Percentiles rank a stretch among this genome's conserved stretches.
Conservation (phyloP, 2,329 filamentous ascomycete species). For the Sphaerostilbella broomeana region DNA sequence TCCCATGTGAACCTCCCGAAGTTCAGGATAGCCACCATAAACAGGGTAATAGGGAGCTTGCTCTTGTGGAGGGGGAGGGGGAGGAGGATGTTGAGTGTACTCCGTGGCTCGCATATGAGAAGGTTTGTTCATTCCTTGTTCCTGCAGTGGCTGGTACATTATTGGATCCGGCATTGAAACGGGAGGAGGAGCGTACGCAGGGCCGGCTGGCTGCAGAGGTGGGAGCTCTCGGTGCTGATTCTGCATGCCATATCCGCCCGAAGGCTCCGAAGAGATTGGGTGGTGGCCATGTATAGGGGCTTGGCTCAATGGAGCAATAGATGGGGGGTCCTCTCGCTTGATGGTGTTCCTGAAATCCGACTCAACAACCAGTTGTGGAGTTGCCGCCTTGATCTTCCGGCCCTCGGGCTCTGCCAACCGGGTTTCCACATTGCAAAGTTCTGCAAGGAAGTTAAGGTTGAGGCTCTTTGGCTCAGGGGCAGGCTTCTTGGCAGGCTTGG, state of each 20-base stretch:
- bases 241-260: slow-evolving; percentile 18
- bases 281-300: slow-evolving; percentile 19
- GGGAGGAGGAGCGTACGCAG: slow-evolving; percentile 20
- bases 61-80: slow-evolving; percentile 15
- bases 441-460: slow-evolving; percentile 29
- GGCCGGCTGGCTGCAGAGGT: slow-evolving; percentile 21
- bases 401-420: slow-evolving; percentile 19
- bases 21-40: slow-evolving; percentile 25
- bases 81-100: slow-evolving; percentile 22
- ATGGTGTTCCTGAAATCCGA: slow-evolving; percentile 18
- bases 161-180: slow-evolving; percentile 16
- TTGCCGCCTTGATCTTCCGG: slow-evolving; percentile 5
- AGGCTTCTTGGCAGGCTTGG: slow-evolving; percentile 26
- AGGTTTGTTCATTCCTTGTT: slow-evolving; percentile 21
- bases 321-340: slow-evolving; percentile 20
- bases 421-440: slow-evolving; percentile 28
- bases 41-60: slow-evolving; percentile 22
- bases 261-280: slow-evolving; percentile 13
- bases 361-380: slow-evolving; percentile 2
- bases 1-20: slow-evolving; percentile 24
- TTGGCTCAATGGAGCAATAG: slow-evolving; percentile 18
- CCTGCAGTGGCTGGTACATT: slow-evolving; percentile 21
- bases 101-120: slow-evolving; percentile 21
- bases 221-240: slow-evolving; percentile 13
- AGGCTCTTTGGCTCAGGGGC: slow-evolving; percentile 19